Evolutionary conservation across 805 yeast genomes (phyloP).

Genomic region (Zygotorulaspora danielsina): DNA sequence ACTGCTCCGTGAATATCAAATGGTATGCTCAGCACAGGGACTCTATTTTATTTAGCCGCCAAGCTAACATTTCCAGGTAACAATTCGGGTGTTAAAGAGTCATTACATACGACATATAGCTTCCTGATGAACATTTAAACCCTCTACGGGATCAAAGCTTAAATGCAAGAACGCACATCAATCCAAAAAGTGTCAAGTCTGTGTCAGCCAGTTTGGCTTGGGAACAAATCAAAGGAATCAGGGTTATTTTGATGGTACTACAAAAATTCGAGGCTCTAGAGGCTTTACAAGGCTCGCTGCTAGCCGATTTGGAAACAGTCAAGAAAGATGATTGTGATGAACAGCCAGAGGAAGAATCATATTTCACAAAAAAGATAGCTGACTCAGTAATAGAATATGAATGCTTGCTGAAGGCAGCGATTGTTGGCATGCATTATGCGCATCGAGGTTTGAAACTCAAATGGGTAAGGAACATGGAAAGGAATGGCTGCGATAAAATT

Average conservation of each 20-base stretch:
- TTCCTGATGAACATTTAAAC: background rate
- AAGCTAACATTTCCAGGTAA: too few species aligned
- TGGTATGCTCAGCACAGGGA: too few species aligned
- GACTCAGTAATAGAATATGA: slow-evolving; percentile 19
- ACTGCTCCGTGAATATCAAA: too few species aligned
- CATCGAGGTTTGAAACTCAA: slow-evolving; percentile 14
- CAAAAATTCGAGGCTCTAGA: background rate
- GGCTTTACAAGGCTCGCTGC: slow-evolving; percentile 3
- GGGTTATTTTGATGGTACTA: background rate
- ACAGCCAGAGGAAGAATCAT: background rate
- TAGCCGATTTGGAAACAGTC: slow-evolving; percentile 4
- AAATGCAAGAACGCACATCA: too few species aligned
- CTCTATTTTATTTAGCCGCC: too few species aligned
- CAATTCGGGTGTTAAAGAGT: too few species aligned
- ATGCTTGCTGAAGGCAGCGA: slow-evolving; percentile 13
- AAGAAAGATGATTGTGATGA: background rate
- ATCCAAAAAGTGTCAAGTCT: too few species aligned
- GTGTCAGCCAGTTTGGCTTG: too few species aligned
- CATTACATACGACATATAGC: too few species aligned
- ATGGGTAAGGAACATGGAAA: slow-evolving; percentile 15
- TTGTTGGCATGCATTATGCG: slow-evolving; percentile 18
- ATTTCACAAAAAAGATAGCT: slow-evolving; percentile 4
- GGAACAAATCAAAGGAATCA: too few species aligned
- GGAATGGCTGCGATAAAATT: slow-evolving; percentile 12
- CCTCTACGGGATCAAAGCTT: slow-evolving; percentile 5